phyloP scores from a whole-genome alignment of 2,329 filamentous ascomycete species.

The Helotiales sp. region DNA sequence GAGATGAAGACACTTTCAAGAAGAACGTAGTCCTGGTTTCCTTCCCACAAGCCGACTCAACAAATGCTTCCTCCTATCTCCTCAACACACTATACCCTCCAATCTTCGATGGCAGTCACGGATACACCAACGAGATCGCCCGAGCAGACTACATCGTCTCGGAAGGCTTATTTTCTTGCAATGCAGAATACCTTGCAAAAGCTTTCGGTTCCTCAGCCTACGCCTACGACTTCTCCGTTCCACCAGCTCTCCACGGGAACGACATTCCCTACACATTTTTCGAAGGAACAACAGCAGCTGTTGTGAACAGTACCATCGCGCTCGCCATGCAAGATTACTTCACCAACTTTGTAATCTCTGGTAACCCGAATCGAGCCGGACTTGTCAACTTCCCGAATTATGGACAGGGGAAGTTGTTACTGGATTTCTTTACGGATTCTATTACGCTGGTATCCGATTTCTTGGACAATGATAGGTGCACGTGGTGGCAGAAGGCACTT shows the following conservation, averaged over 20 bases:
- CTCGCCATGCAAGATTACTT: slow-evolving; percentile 39
- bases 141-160: slow-evolving; percentile 44
- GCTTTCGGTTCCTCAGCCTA: slow-evolving; percentile 48
- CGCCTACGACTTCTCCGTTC: slow-evolving; percentile 52
- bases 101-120: slow-evolving; percentile 42
- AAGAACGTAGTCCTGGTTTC: slow-evolving; percentile 10
- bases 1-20: slow-evolving; percentile 12
- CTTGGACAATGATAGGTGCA: slow-evolving; percentile 34
- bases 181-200: slow-evolving; percentile 48
- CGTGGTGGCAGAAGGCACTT: slow-evolving; percentile 36
- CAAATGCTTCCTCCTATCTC: slow-evolving; percentile 40
- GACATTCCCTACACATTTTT: slow-evolving; percentile 55
- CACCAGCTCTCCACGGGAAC: slow-evolving; percentile 51
- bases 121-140: slow-evolving; percentile 45
- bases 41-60: slow-evolving; percentile 15
- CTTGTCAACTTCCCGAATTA: slow-evolving; percentile 2
- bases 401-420: not conserved
- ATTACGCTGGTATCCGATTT: slow-evolving; percentile 15
- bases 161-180: slow-evolving; percentile 51
- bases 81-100: slow-evolving; percentile 48
- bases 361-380: slow-evolving; percentile 32
- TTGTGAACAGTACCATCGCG: slow-evolving; percentile 32
- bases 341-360: slow-evolving; percentile 35
- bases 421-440: slow-evolving; percentile 8
- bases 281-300: slow-evolving; percentile 33